Percentiles rank a stretch among this genome's conserved stretches.
Evolutionary conservation across 2,329 filamentous ascomycete species (phyloP).

Genomic region (Westerdykella sp.): DNA sequence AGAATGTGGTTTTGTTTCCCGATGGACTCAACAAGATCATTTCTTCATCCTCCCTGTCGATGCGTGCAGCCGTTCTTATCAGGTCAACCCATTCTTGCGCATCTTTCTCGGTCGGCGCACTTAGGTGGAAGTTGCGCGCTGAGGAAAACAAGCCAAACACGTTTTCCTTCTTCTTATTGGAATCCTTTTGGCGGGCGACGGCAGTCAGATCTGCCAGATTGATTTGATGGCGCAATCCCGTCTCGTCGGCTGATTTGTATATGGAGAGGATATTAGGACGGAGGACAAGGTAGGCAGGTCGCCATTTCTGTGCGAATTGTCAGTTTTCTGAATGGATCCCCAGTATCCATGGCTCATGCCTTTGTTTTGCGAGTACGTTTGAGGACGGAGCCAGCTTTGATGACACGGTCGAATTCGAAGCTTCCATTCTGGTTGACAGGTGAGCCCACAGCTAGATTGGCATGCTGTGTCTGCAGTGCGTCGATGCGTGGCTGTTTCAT

Average conservation of each 20-base stretch:
- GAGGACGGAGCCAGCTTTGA: slow-evolving; percentile 80
- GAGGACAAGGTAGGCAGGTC: slow-evolving; percentile 79
- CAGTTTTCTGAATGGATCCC: slow-evolving; percentile 4
- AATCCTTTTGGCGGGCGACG: slow-evolving; percentile 79
- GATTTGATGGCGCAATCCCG: slow-evolving; percentile 81
- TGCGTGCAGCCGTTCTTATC: slow-evolving; percentile 71
- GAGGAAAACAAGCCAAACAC: slow-evolving; percentile 92
- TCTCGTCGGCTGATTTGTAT: slow-evolving; percentile 88
- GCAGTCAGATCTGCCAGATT: slow-evolving; percentile 85
- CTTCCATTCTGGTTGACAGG: slow-evolving; percentile 92
- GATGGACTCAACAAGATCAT: slow-evolving; percentile 66
- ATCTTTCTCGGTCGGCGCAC: slow-evolving; percentile 66
- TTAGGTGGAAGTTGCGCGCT: slow-evolving; percentile 84
- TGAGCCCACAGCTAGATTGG: slow-evolving; percentile 60
- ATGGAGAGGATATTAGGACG: slow-evolving; percentile 85
- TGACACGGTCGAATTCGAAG: slow-evolving; percentile 89
- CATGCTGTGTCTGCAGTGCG: slow-evolving; percentile 14
- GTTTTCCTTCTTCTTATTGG: slow-evolving; percentile 78
- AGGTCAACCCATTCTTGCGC: slow-evolving; percentile 80
- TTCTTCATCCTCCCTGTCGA: slow-evolving; percentile 84
- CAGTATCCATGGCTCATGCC: slow-evolving; percentile 43
- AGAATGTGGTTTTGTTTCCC: slow-evolving; percentile 45
- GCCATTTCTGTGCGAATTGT: slow-evolving; percentile 66
- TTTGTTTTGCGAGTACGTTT: slow-evolving; percentile 93
- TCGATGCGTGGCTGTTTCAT: slow-evolving; percentile 26